Evolutionary conservation across 495 filamentous ascomycete species (phyloP).

Genomic region (Penicillium coprophilum): DNA sequence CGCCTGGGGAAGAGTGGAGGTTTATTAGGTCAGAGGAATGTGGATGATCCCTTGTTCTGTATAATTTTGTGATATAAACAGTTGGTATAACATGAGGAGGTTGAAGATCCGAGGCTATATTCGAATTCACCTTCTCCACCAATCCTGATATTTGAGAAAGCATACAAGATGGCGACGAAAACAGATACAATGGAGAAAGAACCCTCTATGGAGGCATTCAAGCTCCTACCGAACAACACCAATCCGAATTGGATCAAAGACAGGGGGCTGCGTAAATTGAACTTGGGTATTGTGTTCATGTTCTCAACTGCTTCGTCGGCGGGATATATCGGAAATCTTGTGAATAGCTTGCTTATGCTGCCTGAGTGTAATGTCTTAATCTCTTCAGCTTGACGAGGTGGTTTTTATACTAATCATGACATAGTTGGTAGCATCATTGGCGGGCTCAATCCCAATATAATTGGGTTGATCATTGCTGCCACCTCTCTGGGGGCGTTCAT

Average conservation of each 20-base stretch:
- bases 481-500: slow-evolving; percentile 26
- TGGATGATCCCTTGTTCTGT: slow-evolving; percentile 28
- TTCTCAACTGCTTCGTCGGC: slow-evolving; percentile 24
- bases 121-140: neutral
- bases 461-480: slow-evolving; percentile 29
- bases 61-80: slow-evolving; percentile 1
- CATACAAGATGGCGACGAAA: slow-evolving; percentile 3
- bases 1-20: neutral
- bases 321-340: slow-evolving; percentile 30
- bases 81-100: neutral
- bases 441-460: slow-evolving; percentile 22
- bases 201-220: slow-evolving; percentile 17
- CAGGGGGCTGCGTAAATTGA: slow-evolving; percentile 25
- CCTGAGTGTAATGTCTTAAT: slow-evolving; percentile 27
- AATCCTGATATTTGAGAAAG: neutral
- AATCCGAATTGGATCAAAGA: slow-evolving; percentile 29
- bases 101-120: neutral
- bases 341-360: slow-evolving; percentile 28
- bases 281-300: slow-evolving; percentile 26
- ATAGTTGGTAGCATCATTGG: slow-evolving; percentile 21
- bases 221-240: slow-evolving; percentile 23
- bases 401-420: neutral
- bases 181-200: slow-evolving; percentile 11
- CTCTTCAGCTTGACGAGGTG: neutral
- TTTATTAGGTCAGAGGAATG: slow-evolving; percentile 19